These are phyloP conservation scores for Caryopteris hybrid DNA, from an alignment of 305 asterid species.

Conservation along the genomic window DNA sequence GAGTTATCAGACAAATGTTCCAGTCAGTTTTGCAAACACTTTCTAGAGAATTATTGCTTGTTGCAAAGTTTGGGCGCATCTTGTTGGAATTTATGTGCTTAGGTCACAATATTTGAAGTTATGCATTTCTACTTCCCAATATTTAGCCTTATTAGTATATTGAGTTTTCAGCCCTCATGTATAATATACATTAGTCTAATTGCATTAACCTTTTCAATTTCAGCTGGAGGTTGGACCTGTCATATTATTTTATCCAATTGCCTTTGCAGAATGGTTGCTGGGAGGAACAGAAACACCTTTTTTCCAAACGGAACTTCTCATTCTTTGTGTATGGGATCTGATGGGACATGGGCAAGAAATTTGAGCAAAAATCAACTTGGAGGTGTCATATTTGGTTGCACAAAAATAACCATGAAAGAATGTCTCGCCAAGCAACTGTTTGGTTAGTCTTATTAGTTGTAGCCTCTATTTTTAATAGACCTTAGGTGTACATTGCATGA, in stretches of 20 bases:
- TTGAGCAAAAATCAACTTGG: conserved; percentile 63
- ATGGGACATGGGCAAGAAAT: conserved; percentile 30
- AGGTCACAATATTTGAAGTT: background rate
- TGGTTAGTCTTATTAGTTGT: conserved; percentile 44
- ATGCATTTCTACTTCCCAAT: background rate
- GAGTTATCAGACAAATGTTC: too few relatives aligned
- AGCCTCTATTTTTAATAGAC: conserved; percentile 5
- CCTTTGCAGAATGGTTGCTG: conserved; percentile 44
- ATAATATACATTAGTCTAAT: background rate
- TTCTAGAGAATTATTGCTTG: background rate
- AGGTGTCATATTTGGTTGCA: conserved; percentile 83
- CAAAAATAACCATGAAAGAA: conserved; percentile 46
- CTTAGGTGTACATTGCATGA: background rate
- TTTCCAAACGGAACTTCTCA: conserved; percentile 17
- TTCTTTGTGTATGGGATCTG: conserved; percentile 20
- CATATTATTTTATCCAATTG: conserved; percentile 20
- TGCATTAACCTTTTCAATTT: conserved; percentile 3
- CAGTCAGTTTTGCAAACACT: background rate
- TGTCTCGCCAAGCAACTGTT: conserved; percentile 67
- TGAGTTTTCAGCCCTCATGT: background rate
- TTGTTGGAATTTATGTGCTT: background rate
- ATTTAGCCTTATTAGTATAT: background rate
- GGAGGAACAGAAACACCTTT: conserved; percentile 24
- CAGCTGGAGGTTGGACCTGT: conserved; percentile 1
- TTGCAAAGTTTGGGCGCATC: background rate